Evolutionary conservation across 1,284 basidiomycete species (phyloP).

Genomic region (Boletus hoseneyae): DNA sequence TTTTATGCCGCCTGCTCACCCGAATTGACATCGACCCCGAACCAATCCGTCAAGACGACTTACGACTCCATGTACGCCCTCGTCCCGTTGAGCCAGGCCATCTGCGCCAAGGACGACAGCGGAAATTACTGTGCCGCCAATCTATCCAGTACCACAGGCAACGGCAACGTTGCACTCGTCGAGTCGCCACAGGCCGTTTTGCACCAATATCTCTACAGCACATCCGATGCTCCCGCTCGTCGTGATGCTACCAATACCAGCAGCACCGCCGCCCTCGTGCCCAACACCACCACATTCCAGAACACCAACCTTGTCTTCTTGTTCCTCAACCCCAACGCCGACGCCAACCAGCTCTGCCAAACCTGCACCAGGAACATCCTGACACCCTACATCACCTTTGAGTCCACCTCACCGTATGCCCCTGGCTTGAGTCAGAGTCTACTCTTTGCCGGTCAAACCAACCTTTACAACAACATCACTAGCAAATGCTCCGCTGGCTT

Average conservation of each 20-base stretch:
- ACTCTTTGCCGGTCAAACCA: conserved; percentile 63
- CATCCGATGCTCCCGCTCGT: conserved; percentile 16
- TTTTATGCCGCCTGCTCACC: conserved; percentile 68
- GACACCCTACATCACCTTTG: conserved; percentile 72
- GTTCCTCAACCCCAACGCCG: conserved; percentile 57
- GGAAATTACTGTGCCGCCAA: conserved; percentile 65
- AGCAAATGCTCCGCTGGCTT: conserved; percentile 60
- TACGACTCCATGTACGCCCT: conserved; percentile 82
- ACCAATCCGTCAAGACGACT: conserved; percentile 48
- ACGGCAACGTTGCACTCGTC: conserved; percentile 1
- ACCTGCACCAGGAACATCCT: conserved; percentile 77
- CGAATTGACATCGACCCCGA: conserved; percentile 60
- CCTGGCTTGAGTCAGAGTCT: conserved; percentile 64
- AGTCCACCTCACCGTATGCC: conserved; percentile 67
- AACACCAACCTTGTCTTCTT: conserved; percentile 74
- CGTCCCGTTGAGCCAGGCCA: conserved; percentile 57
- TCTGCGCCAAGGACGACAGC: conserved; percentile 73
- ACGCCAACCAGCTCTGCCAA: conserved; percentile 63
- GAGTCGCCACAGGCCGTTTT: conserved; percentile 12
- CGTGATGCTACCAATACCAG: conserved; percentile 25
- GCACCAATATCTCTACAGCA: conserved; percentile 21
- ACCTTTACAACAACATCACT: conserved; percentile 61
- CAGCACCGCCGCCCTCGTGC: conserved; percentile 38
- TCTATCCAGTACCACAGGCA: conserved; percentile 16
- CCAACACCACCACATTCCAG: conserved; percentile 67